phyloP scores from a whole-genome alignment of 2,329 filamentous ascomycete species.

The Fusarium newnesense region DNA sequence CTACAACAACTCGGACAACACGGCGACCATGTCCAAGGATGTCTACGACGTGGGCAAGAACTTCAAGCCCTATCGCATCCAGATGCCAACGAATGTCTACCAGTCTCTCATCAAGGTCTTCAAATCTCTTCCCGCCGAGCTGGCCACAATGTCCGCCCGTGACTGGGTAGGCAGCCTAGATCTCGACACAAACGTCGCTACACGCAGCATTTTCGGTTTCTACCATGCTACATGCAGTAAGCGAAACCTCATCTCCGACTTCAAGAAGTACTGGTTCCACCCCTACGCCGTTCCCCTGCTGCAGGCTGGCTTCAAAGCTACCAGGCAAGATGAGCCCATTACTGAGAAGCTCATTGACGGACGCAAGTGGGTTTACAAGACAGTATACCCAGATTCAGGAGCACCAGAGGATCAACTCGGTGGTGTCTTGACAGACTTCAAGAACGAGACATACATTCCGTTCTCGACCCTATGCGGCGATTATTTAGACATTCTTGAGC shows the following conservation, averaged over 20 bases:
- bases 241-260: constrained; percentile 46
- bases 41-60: constrained; percentile 11
- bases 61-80: constrained; percentile 23
- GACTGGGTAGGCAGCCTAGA: constrained; percentile 24
- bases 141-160: constrained; percentile 11
- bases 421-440: constrained; percentile 34
- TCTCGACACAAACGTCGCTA: constrained; percentile 40
- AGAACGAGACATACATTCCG: constrained; percentile 26
- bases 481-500: constrained; percentile 8
- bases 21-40: constrained; percentile 16
- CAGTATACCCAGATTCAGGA: constrained; percentile 14
- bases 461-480: constrained; percentile 18
- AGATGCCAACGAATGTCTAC: constrained; percentile 31
- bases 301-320: constrained; percentile 41
- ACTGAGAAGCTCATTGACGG: constrained; percentile 45
- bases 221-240: constrained; percentile 55
- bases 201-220: constrained; percentile 50
- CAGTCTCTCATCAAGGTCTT: constrained; percentile 11
- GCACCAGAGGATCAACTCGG: constrained; percentile 22
- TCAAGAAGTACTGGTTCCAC: constrained; percentile 52
- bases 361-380: constrained; percentile 44
- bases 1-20: constrained; percentile 24
- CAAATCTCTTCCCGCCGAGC: constrained; percentile 11
- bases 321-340: constrained; percentile 38
- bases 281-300: constrained; percentile 48